A percentile compares a stretch with the other conserved stretches of the same genome.
These are phyloP conservation scores for Aspergillus ruber DNA, from an alignment of 2,329 filamentous ascomycete species.

Conservation along the genomic window DNA sequence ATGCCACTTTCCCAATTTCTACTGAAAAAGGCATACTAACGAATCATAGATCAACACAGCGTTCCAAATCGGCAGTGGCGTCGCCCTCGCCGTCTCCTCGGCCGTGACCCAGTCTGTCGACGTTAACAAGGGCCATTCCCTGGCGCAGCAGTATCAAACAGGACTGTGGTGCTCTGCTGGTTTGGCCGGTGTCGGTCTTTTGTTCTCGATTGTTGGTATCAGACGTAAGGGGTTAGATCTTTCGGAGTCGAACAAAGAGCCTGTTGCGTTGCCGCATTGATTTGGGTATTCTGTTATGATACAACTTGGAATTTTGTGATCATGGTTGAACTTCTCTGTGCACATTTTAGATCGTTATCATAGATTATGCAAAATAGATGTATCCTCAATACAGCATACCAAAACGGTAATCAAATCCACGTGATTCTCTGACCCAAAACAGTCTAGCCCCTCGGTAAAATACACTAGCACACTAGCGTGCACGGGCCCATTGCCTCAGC, in stretches of 20 bases:
- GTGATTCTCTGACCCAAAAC: no score
- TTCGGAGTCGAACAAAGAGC: conserved; percentile 9
- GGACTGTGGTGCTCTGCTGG: conserved; percentile 40
- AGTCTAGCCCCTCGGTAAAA: neutral
- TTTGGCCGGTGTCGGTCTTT: conserved; percentile 32
- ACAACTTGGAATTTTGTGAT: no score
- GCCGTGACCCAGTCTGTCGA: conserved; percentile 36
- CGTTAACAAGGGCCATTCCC: conserved; percentile 27
- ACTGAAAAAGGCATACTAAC: neutral
- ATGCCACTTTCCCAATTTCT: neutral
- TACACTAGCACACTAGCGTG: conserved; percentile 4
- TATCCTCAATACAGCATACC: no score
- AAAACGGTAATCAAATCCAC: no score
- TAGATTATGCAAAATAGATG: no score
- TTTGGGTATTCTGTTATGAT: neutral
- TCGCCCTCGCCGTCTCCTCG: conserved; percentile 35
- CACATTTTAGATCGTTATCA: no score
- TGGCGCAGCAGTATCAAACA: conserved; percentile 32
- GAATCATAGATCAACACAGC: conserved; percentile 32
- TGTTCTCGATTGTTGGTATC: conserved; percentile 12
- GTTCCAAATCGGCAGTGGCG: conserved; percentile 39
- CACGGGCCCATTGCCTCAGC: conserved; percentile 8
- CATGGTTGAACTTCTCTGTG: no score
- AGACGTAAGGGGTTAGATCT: neutral
- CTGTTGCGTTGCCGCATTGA: neutral